phyloP scores from a whole-genome alignment of 164 flowering plant genomes.

The Berberis vulgaris region DNA sequence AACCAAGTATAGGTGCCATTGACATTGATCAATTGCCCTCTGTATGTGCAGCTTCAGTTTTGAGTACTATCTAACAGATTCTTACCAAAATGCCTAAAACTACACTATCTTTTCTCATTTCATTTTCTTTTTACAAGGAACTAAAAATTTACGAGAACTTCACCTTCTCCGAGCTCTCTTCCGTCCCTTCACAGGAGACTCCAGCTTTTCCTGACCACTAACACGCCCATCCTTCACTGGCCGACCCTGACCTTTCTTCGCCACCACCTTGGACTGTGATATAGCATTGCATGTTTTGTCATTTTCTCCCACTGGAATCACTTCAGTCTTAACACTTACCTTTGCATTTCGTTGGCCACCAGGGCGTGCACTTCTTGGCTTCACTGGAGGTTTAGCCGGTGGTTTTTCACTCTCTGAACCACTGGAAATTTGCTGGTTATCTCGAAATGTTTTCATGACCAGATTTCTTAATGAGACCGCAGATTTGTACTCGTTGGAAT shows the following conservation, averaged over 20 bases:
- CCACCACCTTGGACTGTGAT: not conserved
- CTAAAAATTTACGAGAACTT: not conserved
- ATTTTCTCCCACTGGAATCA: slow-evolving; percentile 6
- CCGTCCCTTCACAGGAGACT: slow-evolving; percentile 22
- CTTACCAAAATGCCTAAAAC: too few relatives aligned
- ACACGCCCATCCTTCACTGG: slow-evolving; percentile 18
- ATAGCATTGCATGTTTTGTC: slow-evolving; percentile 11
- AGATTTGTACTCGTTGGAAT: slow-evolving; percentile 48
- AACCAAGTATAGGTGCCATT: too few relatives aligned
- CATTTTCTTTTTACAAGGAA: too few relatives aligned
- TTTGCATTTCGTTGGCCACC: slow-evolving; percentile 11
- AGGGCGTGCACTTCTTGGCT: slow-evolving; percentile 42
- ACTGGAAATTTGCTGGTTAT: slow-evolving; percentile 8
- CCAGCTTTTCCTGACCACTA: slow-evolving; percentile 10
- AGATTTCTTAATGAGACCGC: slow-evolving; percentile 44
- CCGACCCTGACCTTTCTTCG: slow-evolving; percentile 24
- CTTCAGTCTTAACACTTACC: slow-evolving; percentile 9
- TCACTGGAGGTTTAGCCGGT: slow-evolving; percentile 29
- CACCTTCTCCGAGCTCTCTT: slow-evolving; percentile 29
- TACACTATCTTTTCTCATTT: too few relatives aligned
- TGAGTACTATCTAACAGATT: too few relatives aligned
- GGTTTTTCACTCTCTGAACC: slow-evolving; percentile 5
- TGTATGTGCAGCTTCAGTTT: too few relatives aligned
- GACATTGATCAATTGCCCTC: too few relatives aligned
- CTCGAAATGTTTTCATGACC: slow-evolving; percentile 23